Conservation (phyloP, 75 land plant species). For the Cupressus sempervirens region DNA sequence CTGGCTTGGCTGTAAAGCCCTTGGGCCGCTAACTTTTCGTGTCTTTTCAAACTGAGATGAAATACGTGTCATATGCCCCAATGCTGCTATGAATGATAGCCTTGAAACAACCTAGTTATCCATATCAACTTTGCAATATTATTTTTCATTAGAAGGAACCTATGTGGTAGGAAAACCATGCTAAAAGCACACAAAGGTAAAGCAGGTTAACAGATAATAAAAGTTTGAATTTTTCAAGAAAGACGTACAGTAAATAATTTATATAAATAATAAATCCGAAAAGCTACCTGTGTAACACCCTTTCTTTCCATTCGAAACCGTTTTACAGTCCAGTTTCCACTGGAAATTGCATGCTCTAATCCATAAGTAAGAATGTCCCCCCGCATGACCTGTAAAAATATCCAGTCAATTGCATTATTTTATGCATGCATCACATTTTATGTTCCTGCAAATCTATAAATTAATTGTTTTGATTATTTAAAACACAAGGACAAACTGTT, state of each 20-base stretch:
- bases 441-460: neutral
- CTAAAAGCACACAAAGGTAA: neutral
- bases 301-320: constrained; percentile 86
- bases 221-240: neutral
- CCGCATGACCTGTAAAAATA: constrained; percentile 38
- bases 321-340: constrained; percentile 90
- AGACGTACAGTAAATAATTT: neutral
- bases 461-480: neutral
- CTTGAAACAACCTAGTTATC: constrained; percentile 71
- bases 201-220: neutral
- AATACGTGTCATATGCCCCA: constrained; percentile 91
- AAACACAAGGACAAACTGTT: neutral
- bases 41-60: constrained; percentile 97
- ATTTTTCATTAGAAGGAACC: neutral
- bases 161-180: neutral
- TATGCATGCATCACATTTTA: neutral
- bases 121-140: neutral
- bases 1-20: constrained; percentile 99
- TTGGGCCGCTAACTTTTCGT: constrained; percentile 99
- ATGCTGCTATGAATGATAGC: constrained; percentile 81
- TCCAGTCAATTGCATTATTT: constrained; percentile 2
- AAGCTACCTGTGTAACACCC: constrained; percentile 87
- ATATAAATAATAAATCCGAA: neutral
- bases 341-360: constrained; percentile 87
- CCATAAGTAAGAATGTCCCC: constrained; percentile 54